Conservation (phyloP, 140 eudicot genomes). For the Oenanthe javanica region DNA sequence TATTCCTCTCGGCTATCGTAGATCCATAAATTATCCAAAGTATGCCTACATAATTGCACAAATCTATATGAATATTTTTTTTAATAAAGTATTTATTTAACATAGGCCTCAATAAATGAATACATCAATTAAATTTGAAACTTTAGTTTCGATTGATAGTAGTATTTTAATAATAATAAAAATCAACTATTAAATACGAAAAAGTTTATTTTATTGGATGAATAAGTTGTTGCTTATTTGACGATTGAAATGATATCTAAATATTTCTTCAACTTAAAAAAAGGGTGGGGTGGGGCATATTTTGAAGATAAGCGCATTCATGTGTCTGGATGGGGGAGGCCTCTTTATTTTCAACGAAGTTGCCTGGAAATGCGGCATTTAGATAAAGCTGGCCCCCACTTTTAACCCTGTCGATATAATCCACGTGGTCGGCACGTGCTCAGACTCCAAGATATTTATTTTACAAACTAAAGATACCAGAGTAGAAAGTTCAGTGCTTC, state of each 20-base stretch:
- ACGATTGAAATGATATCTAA: not conserved
- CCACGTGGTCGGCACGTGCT: not conserved
- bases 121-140: no score
- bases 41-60: no score
- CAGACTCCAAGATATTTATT: not conserved
- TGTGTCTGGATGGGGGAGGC: constrained; percentile 3
- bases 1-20: not conserved
- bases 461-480: not conserved
- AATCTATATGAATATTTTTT: no score
- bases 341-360: not conserved
- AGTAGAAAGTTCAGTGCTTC: not conserved
- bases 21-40: not conserved
- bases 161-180: no score
- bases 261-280: no score
- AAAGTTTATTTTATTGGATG: no score
- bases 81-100: no score
- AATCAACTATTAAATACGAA: no score
- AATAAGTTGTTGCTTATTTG: no score
- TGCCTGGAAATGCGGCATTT: constrained; percentile 1
- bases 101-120: no score
- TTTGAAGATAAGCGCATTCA: not conserved
- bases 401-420: not conserved
- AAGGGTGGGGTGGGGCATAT: not conserved
- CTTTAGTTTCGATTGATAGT: no score
- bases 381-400: not conserved